Conservation (phyloP, 75 land plant species). For the Selaginella tamariscina region DNA sequence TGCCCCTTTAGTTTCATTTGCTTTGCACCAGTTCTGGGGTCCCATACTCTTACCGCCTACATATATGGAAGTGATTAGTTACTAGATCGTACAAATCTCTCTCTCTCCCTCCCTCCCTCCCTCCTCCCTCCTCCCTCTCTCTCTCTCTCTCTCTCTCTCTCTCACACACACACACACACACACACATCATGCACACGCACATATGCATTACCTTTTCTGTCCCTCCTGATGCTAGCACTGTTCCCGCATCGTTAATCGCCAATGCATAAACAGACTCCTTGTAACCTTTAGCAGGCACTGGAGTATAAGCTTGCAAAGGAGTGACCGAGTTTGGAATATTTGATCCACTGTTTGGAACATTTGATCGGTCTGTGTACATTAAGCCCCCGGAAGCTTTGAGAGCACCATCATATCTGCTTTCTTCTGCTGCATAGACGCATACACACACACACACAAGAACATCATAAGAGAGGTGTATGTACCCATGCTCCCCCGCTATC, state of each 20-base stretch:
- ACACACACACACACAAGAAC: no score
- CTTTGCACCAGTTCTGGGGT: conserved; percentile 89
- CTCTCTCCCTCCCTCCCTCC: no score
- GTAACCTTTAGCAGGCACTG: conserved; percentile 81
- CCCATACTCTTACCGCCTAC: conserved; percentile 96
- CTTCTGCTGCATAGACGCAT: no score
- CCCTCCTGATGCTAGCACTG: conserved; percentile 90
- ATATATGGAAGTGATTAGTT: no score
- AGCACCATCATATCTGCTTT: conserved; percentile 50
- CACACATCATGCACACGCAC: no score
- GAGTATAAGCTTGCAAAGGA: conserved; percentile 54
- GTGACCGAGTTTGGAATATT: conserved; percentile 34
- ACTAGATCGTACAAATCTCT: no score
- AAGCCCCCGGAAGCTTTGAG: conserved; percentile 18
- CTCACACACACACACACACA: no score
- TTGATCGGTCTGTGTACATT: conserved; percentile 28
- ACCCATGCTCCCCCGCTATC: no score
- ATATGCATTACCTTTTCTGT: conserved; percentile 91
- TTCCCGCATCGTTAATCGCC: conserved; percentile 88
- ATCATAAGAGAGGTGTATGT: no score
- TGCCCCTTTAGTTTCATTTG: conserved; percentile 92
- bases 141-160: no score
- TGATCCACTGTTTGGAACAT: conserved; percentile 31
- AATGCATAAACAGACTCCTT: conserved; percentile 98
- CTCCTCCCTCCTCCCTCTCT: no score